Evolutionary conservation across 1,284 basidiomycete genomes (phyloP), one percentile per base, ranked within the genome.

Genomic region (Ustilago loliicola): DNA sequence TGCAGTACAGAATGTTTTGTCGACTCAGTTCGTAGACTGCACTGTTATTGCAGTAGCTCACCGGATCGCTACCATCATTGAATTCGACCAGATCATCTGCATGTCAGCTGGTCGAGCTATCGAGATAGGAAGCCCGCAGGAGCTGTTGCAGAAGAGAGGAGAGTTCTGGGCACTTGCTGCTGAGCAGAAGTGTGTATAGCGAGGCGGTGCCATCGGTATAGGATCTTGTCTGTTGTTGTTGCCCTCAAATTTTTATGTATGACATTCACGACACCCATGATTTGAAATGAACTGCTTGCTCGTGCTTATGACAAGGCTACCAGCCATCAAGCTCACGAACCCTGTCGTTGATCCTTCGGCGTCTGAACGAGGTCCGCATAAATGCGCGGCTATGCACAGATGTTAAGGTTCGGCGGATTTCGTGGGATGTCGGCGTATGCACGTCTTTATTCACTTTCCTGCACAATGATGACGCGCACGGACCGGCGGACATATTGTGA

Each of bases 61-160:
- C 83, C 91, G 93, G 36, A 87, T 93, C 71, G 89, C 90, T n/a
- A 93, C 92, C 6, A 92, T 93, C 78, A 91, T 93, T 69, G 89
- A 90, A 30, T 93, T 92, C 83, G 92, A 93, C 83, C 88, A 91
- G 40, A 91, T 94, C 45, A 91, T 92, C 78, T 92, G 93, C 52
- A 89, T 93, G 84, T 91, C 92, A 76, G 90, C 90, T 2, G 93
- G 93, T 0, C 86, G 88, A 61, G 90, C 93, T 60, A 90, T 86
- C 34, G 87, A 87, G 88, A 93, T 95, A 3, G 81, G 74, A 29
- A 76, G 59, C 17, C 80, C 81, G 2, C 50, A 71, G 45, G 60
- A 72, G 36, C 66, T 83, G 25, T 38, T 82, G 19, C 19, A 61
- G 29, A 52, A 56, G 38, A 63, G 77, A 23, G 73, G 80, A 21